Evolutionary conservation across 164 flowering plant genomes (phyloP), one percentile per base, ranked within the genome.

Genomic region (Dillenia turbinata): DNA sequence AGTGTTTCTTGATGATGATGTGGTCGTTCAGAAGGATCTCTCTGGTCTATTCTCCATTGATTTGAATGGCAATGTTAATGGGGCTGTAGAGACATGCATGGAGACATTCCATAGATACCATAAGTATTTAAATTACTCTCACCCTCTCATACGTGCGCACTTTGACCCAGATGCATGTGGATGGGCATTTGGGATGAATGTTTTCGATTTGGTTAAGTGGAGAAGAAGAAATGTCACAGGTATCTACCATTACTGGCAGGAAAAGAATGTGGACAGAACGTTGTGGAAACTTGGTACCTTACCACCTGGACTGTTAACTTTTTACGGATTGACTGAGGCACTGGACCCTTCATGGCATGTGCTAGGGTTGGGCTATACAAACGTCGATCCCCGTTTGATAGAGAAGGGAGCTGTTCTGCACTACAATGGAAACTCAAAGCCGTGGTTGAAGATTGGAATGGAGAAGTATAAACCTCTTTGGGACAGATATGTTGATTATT

Each of bases 121-220:
- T 66, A 90, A 88, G 58, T 90, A 90, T 65, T 63, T 90, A 78
- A 90, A 90, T 56, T 86, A 79, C 68, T 85, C 97, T 7, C 92
- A 90, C 69, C 97, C 97, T 14, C 74, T 86, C 10, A 85, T 90
- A 49, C 73, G 80, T 10, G 64, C 80, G 13, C 84, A 88, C 64
- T 88, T 88, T 60, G 97, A 90, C 58, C 97, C 94, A 5, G 90
- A 90, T 77, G 94, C 97, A 0, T 90, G 94, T 63, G 94, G 97
- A 14, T 90, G 96, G 96, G 96, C 96, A 10, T 90, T 83, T 69
- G 96, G 97, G 63, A 90, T 90, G 97, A 90, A 90, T 50, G 80
- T 90, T 44, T 90, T 90, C 62, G 97, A 90, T 72, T 65, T 88
- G 75, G 90, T 86, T 10, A 79, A 83, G 69, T 90, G 97, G 94